Evolutionary conservation across 345 rosid species (phyloP).

Genomic region (Gossypium longicalyx): DNA sequence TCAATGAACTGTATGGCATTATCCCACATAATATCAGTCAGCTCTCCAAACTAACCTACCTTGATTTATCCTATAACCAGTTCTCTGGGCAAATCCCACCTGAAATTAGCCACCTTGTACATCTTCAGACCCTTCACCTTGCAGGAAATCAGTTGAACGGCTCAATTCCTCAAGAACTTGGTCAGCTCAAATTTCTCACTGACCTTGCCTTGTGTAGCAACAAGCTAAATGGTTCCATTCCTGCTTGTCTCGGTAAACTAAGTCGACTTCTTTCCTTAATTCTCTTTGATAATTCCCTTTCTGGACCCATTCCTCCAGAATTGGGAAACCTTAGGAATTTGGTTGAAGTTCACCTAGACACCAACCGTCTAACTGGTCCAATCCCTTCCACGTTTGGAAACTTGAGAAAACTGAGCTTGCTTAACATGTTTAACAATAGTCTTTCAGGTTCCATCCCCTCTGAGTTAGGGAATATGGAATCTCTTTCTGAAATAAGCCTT

Average conservation of each 20-base stretch:
- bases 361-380: conserved; percentile 15
- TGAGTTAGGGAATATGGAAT: conserved; percentile 17
- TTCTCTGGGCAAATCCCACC: conserved; percentile 16
- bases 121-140: conserved; percentile 15
- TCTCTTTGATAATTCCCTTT: conserved; percentile 2
- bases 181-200: background rate
- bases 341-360: conserved; percentile 10
- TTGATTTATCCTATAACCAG: conserved; percentile 13
- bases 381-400: conserved; percentile 23
- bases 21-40: conserved; percentile 20
- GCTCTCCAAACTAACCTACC: conserved; percentile 20
- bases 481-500: background rate
- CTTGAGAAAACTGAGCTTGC: conserved; percentile 5
- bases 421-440: background rate
- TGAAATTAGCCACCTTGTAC: conserved; percentile 14
- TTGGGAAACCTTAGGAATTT: conserved; percentile 15
- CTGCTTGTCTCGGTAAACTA: conserved; percentile 17
- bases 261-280: background rate
- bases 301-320: conserved; percentile 22
- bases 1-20: conserved; percentile 14
- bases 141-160: conserved; percentile 4
- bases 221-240: conserved; percentile 14
- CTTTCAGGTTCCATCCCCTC: conserved; percentile 9
- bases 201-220: conserved; percentile 21
- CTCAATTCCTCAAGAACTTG: conserved; percentile 17